Evolutionary conservation across 73 alveolate genomes (phyloP).

Genomic region (Halteria grandinella): DNA sequence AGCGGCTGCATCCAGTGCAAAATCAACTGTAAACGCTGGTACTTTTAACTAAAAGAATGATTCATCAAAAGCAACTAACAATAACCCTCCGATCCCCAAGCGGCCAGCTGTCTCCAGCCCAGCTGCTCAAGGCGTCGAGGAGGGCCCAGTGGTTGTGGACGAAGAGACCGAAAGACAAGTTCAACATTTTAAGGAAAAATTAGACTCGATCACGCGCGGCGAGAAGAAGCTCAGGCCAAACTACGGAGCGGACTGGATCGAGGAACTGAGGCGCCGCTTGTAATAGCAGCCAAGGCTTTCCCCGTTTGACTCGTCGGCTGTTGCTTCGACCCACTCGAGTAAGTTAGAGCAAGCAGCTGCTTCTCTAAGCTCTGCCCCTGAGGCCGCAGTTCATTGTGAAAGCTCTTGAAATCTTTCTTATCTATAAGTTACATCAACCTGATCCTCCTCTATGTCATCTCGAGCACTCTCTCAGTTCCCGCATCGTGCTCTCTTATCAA

Average conservation of each 20-base stretch:
- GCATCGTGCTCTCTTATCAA: no score
- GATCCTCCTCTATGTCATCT: no score
- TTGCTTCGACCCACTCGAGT: no score
- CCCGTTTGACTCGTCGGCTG: no score
- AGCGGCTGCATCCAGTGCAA: background rate
- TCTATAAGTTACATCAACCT: no score
- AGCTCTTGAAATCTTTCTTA: no score
- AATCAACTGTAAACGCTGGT: no score
- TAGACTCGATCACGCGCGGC: background rate
- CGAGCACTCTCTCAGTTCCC: no score
- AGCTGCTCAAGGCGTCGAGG: background rate
- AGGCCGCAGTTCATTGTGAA: no score
- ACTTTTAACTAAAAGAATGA: background rate
- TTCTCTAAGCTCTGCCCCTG: no score
- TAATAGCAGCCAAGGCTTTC: no score
- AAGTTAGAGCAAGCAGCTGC: no score
- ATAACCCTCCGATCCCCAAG: background rate
- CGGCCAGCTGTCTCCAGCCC: background rate
- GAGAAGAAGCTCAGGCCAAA: conserved; percentile 19
- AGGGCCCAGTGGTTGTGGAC: background rate
- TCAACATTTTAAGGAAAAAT: conserved; percentile 12
- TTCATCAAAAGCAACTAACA: background rate
- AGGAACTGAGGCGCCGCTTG: conserved; percentile 33
- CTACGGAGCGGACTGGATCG: conserved; percentile 46
- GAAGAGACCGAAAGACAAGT: background rate